Conservation (phyloP, 306 rosid species). For the Corylus americana region DNA sequence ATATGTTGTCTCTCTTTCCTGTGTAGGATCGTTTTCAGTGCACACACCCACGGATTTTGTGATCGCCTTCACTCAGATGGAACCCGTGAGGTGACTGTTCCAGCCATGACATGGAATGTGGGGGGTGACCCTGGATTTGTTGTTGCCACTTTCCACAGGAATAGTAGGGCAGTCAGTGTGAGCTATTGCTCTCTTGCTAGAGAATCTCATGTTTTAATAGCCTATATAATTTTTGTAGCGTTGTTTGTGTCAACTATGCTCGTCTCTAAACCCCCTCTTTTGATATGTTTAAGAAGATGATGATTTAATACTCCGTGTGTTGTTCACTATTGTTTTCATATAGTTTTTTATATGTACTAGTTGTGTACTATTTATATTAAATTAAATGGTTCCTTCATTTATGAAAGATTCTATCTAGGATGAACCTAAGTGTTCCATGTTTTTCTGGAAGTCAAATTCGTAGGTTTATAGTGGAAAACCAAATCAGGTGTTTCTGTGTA, state of each 20-base stretch:
- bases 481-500: neutral
- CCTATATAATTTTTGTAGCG: conserved; percentile 40
- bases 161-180: conserved; percentile 49
- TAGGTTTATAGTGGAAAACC: neutral
- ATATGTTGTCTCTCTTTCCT: conserved; percentile 3
- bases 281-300: conserved; percentile 16
- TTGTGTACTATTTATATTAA: neutral
- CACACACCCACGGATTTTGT: conserved; percentile 48
- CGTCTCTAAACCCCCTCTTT: conserved; percentile 20
- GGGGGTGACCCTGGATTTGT: conserved; percentile 76
- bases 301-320: neutral
- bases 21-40: conserved; percentile 67
- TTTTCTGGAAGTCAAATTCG: neutral
- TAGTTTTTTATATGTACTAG: neutral
- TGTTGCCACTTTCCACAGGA: conserved; percentile 54
- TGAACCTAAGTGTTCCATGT: neutral
- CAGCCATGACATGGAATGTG: conserved; percentile 72
- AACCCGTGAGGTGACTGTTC: conserved; percentile 64
- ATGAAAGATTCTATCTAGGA: neutral
- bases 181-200: conserved; percentile 67
- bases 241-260: conserved; percentile 22
- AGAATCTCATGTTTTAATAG: conserved; percentile 49
- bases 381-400: neutral
- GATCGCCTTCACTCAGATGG: conserved; percentile 50
- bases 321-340: neutral